A percentile compares a stretch with the other conserved stretches of the same genome.
phyloP scores from a whole-genome alignment of 768 basidiomycete genomes.

The Phallus indusiatus region DNA sequence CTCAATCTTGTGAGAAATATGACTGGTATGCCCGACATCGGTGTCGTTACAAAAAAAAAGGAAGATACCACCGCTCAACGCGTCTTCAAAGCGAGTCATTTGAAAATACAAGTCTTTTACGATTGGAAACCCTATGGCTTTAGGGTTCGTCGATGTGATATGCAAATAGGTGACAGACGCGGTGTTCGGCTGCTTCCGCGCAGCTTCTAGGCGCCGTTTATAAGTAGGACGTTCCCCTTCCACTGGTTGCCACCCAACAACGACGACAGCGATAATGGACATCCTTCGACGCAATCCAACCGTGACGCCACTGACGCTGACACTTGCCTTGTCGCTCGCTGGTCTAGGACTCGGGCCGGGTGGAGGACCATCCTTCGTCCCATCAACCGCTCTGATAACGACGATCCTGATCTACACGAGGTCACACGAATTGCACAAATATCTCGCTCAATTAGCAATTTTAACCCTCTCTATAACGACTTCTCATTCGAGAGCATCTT shows the following conservation, averaged over 20 bases:
- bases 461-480: constrained; percentile 19
- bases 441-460: constrained; percentile 12
- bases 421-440: constrained; percentile 12
- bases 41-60: too few species aligned
- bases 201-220: too few species aligned
- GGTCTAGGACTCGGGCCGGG: constrained; percentile 19
- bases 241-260: background rate
- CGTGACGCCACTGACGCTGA: constrained; percentile 1
- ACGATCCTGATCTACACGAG: constrained; percentile 18
- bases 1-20: too few species aligned
- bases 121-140: too few species aligned
- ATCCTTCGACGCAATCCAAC: constrained; percentile 4
- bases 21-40: too few species aligned
- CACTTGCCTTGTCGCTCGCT: constrained; percentile 13
- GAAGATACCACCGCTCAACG: too few species aligned
- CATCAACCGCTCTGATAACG: constrained; percentile 20
- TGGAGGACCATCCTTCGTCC: constrained; percentile 18
- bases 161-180: too few species aligned
- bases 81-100: too few species aligned
- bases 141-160: too few species aligned
- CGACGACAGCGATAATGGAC: background rate
- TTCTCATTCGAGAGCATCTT: constrained; percentile 20
- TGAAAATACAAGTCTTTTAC: too few species aligned
- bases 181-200: too few species aligned
- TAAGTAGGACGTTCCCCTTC: background rate